Evolutionary conservation across 1,139 yeast genomes (phyloP).

Genomic region (Pneumocystis oryctolagi): DNA sequence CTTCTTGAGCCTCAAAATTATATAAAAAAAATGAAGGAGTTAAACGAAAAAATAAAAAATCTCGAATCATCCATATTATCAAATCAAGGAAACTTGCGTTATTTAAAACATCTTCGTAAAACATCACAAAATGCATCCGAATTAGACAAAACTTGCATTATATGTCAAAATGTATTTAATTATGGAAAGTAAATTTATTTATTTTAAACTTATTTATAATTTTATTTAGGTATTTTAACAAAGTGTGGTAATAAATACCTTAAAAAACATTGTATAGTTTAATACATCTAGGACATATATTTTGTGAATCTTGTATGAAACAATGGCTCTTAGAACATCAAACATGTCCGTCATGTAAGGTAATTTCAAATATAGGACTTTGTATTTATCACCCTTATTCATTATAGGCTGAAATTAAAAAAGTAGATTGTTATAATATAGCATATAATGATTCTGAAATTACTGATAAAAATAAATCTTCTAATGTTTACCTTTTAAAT

Average conservation of each 20-base stretch:
- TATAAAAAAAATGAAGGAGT: conserved; percentile 7
- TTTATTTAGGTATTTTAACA: conserved; percentile 35
- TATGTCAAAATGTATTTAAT: conserved; percentile 55
- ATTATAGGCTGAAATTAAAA: conserved; percentile 18
- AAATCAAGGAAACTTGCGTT: conserved; percentile 33
- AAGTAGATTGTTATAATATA: conserved; percentile 11
- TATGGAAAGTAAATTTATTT: conserved; percentile 33
- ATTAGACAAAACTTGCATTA: conserved; percentile 45
- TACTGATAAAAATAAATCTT: neutral
- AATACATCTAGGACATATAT: conserved; percentile 21
- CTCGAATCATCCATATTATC: conserved; percentile 8
- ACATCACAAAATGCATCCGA: conserved; percentile 17
- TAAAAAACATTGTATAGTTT: conserved; percentile 12
- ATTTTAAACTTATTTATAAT: neutral
- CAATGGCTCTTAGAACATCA: conserved; percentile 49
- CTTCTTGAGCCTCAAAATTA: conserved; percentile 9
- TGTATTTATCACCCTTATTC: neutral
- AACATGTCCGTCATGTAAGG: conserved; percentile 70
- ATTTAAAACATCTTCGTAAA: conserved; percentile 39
- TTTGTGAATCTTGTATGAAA: conserved; percentile 59
- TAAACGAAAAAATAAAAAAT: conserved; percentile 7
- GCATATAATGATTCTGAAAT: neutral
- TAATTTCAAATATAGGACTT: conserved; percentile 25
- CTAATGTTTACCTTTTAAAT: conserved; percentile 25
- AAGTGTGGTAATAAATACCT: conserved; percentile 65